Percentiles rank a stretch among this genome's conserved stretches.
Evolutionary conservation across 805 yeast genomes (phyloP).

Genomic region (Metschnikowia drakensbergensis): DNA sequence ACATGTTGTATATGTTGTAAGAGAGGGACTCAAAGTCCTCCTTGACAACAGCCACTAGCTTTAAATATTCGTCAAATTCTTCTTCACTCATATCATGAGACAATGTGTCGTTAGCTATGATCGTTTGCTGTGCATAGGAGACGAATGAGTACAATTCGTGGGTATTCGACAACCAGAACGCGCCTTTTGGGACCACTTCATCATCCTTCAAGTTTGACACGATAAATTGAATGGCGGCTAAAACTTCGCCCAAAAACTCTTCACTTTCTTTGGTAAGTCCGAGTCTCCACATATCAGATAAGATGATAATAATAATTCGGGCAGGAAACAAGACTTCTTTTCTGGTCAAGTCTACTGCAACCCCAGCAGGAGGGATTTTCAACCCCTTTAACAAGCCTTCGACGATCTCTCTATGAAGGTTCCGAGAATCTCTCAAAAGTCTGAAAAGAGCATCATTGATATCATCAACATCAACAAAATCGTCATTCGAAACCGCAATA

Average conservation of each 20-base stretch:
- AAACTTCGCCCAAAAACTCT: slow-evolving; percentile 81
- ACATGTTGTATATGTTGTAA: slow-evolving; percentile 90
- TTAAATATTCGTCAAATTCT: slow-evolving; percentile 86
- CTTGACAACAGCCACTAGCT: slow-evolving; percentile 83
- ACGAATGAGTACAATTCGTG: slow-evolving; percentile 95
- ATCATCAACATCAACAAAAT: slow-evolving; percentile 55
- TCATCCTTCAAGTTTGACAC: slow-evolving; percentile 80
- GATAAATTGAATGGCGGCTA: slow-evolving; percentile 79
- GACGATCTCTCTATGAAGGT: slow-evolving; percentile 76
- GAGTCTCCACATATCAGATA: slow-evolving; percentile 97
- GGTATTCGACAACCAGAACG: slow-evolving; percentile 95
- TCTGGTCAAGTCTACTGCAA: slow-evolving; percentile 75
- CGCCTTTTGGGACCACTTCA: slow-evolving; percentile 85
- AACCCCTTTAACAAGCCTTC: slow-evolving; percentile 82
- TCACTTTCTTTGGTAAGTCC: slow-evolving; percentile 92
- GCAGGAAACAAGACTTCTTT: slow-evolving; percentile 96
- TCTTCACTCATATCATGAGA: slow-evolving; percentile 81
- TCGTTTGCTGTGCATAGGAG: slow-evolving; percentile 89
- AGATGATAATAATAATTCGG: slow-evolving; percentile 83
- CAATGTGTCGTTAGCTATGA: slow-evolving; percentile 75
- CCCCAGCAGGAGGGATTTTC: slow-evolving; percentile 81
- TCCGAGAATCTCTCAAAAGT: slow-evolving; percentile 64
- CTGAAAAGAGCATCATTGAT: slow-evolving; percentile 73
- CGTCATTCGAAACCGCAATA: slow-evolving; percentile 53
- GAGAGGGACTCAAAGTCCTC: slow-evolving; percentile 92